Base-by-base conservation (phyloP, 1,284 basidiomycete species). In the Cystobasidium pallidum region DNA sequence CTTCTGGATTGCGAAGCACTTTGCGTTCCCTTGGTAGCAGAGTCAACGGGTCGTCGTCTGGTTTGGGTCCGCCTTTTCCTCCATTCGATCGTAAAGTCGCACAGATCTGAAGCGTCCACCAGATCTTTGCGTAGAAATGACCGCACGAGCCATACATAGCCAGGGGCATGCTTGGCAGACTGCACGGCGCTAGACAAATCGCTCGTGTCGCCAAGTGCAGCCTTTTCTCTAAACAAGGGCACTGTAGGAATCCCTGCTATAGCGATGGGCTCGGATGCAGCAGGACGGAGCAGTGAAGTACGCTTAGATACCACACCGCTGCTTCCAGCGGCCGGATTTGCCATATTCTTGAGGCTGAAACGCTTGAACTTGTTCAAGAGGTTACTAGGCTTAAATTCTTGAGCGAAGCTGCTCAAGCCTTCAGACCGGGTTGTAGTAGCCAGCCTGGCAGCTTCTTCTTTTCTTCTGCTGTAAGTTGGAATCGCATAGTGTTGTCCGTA, bases 111-210 rank as follows among this genome's bases (percentile, higher is more conserved):
- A n/a, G 21, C 75, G 75, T 24, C 66, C 15, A 59, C 21, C 66
- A 67, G 74, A 75, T 59, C 79, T 47, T 66, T 75, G 54, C 73
- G 61, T 28, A 70, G 49, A 73, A 92, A 95, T 73, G 84, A 85
- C 67, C 88, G 84, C 21, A 93, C 87, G 3, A 90, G 85, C 91
- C 92, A 95, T 2, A 90, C 86, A 77, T 94, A 94, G 77, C 77
- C 77, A 19, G 39, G 55, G 17, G 43, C 64, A 61, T 47, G 61
- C 8, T 3, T 45, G 17, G 61, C 57, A 24, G 61, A 45, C 0
- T 15, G 28, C 1, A 43, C 24, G 8, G 24, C 21, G 19, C 13
- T 34, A 15, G 62, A 24, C 2, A 19, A 32, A 43, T 54, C 36
- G 19, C 17, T 57, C 26, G 13, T 24, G 17, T 54, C 51, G 49